These are phyloP conservation scores for Canavalia gladiata DNA, from an alignment of 306 rosid genomes.

Conservation along the genomic window DNA sequence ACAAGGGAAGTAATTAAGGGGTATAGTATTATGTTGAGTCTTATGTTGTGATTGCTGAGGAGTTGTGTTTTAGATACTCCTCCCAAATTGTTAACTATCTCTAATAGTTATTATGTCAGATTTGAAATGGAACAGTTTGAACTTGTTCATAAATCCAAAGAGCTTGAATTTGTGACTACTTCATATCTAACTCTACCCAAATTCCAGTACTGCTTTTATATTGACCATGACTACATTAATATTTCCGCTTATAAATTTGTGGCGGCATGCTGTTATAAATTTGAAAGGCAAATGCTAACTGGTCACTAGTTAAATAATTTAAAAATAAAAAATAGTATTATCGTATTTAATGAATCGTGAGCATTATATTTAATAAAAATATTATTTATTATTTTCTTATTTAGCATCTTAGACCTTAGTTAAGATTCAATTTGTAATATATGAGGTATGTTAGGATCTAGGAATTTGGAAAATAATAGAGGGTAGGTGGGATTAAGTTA, in stretches of 20 bases:
- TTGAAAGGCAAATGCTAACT: neutral
- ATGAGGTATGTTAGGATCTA: conserved; percentile 2
- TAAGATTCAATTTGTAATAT: no score
- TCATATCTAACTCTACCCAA: neutral
- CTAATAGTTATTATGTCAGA: conserved; percentile 28
- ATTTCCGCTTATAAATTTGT: neutral
- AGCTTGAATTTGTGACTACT: conserved; percentile 3
- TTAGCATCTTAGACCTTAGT: no score
- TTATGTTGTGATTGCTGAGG: conserved; percentile 56
- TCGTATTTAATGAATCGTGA: no score
- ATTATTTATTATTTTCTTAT: no score
- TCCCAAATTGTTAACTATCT: conserved; percentile 44
- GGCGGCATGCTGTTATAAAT: neutral
- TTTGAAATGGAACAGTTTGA: conserved; percentile 42
- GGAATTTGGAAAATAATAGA: neutral
- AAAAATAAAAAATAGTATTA: no score
- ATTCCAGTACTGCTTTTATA: neutral
- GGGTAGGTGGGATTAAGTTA: neutral
- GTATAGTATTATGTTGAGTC: conserved; percentile 25
- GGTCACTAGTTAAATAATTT: no score
- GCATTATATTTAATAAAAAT: no score
- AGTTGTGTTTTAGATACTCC: conserved; percentile 70
- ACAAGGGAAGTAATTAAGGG: conserved; percentile 36
- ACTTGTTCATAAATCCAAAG: conserved; percentile 8
- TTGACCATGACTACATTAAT: conserved; percentile 12